Evolutionary conservation across 2,329 filamentous ascomycete genomes (phyloP).

Genomic region (Juglanconis oblonga): DNA sequence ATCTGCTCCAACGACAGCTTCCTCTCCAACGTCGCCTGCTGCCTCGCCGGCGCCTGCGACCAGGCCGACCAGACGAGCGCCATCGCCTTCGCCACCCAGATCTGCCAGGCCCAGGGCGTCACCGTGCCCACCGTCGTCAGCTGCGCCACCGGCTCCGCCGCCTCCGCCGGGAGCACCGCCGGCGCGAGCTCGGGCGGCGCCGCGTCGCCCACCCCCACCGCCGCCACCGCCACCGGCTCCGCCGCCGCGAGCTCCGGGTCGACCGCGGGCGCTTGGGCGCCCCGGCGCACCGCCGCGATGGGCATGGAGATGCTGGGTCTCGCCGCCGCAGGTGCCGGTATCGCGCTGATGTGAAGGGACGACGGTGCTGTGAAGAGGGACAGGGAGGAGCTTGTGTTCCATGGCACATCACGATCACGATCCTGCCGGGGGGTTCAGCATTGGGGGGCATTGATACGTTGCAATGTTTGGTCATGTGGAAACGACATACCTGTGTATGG

Average conservation of each 20-base stretch:
- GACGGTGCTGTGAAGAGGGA: no score
- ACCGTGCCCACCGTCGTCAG: constrained; percentile 30
- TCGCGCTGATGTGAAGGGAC: constrained; percentile 10
- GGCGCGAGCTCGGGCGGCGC: background rate
- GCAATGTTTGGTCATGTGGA: no score
- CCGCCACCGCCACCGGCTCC: constrained; percentile 11
- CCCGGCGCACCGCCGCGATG: constrained; percentile 13
- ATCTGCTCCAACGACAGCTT: constrained; percentile 41
- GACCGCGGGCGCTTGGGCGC: constrained; percentile 7
- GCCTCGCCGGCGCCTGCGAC: constrained; percentile 30
- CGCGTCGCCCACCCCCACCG: constrained; percentile 11
- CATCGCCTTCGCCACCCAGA: constrained; percentile 28
- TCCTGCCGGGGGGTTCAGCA: no score
- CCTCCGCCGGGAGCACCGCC: background rate
- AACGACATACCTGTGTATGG: no score
- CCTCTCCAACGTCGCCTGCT: constrained; percentile 38
- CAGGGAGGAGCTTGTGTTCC: no score
- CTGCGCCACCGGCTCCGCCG: constrained; percentile 23
- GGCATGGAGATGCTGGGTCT: constrained; percentile 16
- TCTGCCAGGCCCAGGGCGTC: constrained; percentile 32
- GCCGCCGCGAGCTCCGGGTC: background rate
- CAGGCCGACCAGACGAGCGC: constrained; percentile 27
- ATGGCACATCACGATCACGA: no score
- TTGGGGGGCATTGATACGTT: no score
- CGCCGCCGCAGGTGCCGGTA: constrained; percentile 13